Conservation (phyloP, 176 grass and related monocot genomes). For the Aegilops sharonensis region DNA sequence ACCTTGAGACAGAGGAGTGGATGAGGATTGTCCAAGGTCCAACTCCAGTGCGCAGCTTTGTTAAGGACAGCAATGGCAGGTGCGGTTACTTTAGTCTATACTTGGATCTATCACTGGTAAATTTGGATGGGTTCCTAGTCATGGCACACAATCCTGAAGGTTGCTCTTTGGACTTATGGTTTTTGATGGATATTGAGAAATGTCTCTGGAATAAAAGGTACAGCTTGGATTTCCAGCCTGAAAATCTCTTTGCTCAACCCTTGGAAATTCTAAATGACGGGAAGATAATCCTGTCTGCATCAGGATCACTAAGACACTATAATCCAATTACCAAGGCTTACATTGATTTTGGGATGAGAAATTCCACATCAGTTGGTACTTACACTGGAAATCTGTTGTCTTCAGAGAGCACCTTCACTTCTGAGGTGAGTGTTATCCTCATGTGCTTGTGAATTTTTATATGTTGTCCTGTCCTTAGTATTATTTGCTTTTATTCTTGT, state of each 20-base stretch:
- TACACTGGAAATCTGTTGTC: neutral
- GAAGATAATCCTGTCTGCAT: neutral
- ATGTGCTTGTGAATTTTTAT: too few species aligned
- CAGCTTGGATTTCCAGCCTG: neutral
- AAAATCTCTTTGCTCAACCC: neutral
- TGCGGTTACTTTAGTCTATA: neutral
- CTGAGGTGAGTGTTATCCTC: neutral
- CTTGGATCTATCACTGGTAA: neutral
- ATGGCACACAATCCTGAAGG: neutral
- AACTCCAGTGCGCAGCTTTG: neutral
- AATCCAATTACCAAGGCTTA: neutral
- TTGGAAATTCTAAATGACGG: neutral
- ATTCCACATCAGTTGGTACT: neutral
- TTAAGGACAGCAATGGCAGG: neutral
- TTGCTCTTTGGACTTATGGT: neutral
- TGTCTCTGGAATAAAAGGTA: neutral
- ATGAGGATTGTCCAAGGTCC: neutral
- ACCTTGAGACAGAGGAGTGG: neutral
- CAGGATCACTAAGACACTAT: neutral
- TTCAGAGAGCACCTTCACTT: neutral
- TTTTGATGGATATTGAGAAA: neutral
- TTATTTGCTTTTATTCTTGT: neutral
- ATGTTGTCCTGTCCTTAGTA: neutral
- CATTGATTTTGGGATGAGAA: neutral
- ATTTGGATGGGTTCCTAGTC: neutral